A percentile compares a stretch with the other conserved stretches of the same genome.
These are phyloP conservation scores for Cladorrhinum sp. DNA, from an alignment of 2,329 filamentous ascomycete genomes.

Conservation along the genomic window DNA sequence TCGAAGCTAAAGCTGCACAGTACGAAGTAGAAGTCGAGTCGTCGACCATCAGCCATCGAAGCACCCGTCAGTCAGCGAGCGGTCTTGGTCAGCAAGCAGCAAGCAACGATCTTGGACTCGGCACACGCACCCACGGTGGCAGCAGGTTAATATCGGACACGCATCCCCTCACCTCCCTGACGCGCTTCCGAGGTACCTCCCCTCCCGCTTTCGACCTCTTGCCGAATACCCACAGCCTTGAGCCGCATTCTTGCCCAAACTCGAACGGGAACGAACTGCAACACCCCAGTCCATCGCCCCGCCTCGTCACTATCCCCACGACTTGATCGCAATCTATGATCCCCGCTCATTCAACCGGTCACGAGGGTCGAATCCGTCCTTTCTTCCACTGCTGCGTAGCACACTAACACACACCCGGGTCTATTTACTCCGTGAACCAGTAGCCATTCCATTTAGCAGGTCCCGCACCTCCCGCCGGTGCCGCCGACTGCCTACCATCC, in stretches of 20 bases:
- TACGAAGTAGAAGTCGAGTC: not conserved
- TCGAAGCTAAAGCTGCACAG: not conserved
- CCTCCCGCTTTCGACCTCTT: constrained; percentile 7
- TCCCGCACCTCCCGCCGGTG: constrained; percentile 6
- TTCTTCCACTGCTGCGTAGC: constrained; percentile 17
- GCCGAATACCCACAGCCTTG: constrained; percentile 23
- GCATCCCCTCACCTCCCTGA: not conserved
- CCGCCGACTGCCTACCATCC: constrained; percentile 13
- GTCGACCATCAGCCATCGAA: not conserved
- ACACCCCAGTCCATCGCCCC: constrained; percentile 14
- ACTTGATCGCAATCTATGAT: constrained; percentile 25
- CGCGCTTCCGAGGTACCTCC: constrained; percentile 6
- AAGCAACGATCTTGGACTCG: too few relatives aligned
- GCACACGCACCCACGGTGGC: not conserved
- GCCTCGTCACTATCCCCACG: constrained; percentile 14
- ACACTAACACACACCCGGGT: constrained; percentile 1
- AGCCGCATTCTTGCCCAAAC: constrained; percentile 26
- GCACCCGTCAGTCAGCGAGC: not conserved
- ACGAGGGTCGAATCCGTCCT: constrained; percentile 24
- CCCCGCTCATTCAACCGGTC: constrained; percentile 28
- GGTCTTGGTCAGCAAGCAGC: not conserved
- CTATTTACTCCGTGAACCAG: not conserved
- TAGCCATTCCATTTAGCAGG: constrained; percentile 13
- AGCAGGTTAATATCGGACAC: constrained; percentile 5
- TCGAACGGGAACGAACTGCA: not conserved